Conservation (phyloP, 495 filamentous ascomycete species). For the Thermothielavioides terrestris region DNA sequence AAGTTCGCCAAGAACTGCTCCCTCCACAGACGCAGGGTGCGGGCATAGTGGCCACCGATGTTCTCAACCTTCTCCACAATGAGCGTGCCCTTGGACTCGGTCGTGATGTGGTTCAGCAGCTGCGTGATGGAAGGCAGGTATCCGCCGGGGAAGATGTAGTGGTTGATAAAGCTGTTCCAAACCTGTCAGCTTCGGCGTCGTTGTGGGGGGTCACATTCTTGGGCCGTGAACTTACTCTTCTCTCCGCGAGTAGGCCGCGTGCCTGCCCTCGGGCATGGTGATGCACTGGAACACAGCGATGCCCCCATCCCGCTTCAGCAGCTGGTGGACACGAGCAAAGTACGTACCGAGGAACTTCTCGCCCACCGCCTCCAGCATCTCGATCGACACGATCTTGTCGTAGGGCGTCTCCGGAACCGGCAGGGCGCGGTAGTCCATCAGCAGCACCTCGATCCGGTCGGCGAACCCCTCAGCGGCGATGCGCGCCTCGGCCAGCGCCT, state of each 20-base stretch:
- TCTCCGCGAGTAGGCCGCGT: conserved; percentile 36
- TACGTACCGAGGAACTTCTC: conserved; percentile 53
- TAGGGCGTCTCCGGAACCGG: conserved; percentile 45
- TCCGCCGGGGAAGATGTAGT: conserved; percentile 68
- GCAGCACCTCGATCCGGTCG: conserved; percentile 46
- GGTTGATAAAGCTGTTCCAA: conserved; percentile 54
- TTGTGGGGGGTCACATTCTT: too few relatives aligned
- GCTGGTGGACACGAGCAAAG: conserved; percentile 47
- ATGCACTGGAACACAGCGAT: conserved; percentile 68
- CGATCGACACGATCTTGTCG: conserved; percentile 63
- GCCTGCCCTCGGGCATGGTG: conserved; percentile 57
- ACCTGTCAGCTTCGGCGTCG: conserved; percentile 10
- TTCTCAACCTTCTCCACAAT: conserved; percentile 57
- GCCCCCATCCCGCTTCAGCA: conserved; percentile 55
- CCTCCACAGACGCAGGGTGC: conserved; percentile 57
- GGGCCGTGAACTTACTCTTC: conserved; percentile 39
- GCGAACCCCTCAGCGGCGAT: conserved; percentile 46
- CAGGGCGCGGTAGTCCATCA: conserved; percentile 54
- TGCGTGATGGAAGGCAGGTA: conserved; percentile 59
- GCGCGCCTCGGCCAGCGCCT: conserved; percentile 48
- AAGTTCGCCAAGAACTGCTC: conserved; percentile 57
- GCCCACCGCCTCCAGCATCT: conserved; percentile 71
- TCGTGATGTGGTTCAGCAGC: conserved; percentile 50
- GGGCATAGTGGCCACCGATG: conserved; percentile 63
- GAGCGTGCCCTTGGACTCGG: conserved; percentile 47